A percentile compares a stretch with the other conserved stretches of the same genome.
Evolutionary conservation across 192 early-diverging fungal genomes (phyloP).

Genomic region (Backusella parvicylindrica): DNA sequence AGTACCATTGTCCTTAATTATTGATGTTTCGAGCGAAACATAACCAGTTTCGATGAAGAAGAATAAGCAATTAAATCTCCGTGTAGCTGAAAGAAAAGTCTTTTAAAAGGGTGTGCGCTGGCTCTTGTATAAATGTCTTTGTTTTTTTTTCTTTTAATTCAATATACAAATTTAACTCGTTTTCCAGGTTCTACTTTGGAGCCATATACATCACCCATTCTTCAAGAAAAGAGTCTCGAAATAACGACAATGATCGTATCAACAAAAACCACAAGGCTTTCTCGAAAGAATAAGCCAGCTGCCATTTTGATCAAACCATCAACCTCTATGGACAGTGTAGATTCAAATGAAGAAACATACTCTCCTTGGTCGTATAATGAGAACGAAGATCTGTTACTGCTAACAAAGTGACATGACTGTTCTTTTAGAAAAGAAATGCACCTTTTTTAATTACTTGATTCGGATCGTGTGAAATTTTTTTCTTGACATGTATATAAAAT

Average conservation of each 20-base stretch:
- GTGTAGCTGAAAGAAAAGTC: neutral
- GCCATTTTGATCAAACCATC: neutral
- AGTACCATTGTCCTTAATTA: neutral
- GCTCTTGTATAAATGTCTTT: no score
- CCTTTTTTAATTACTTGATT: slow-evolving; percentile 1
- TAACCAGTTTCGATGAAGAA: neutral
- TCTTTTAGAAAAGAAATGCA: neutral
- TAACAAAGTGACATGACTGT: neutral
- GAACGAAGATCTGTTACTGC: neutral
- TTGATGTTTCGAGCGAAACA: neutral
- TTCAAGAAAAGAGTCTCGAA: neutral
- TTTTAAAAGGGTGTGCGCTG: neutral
- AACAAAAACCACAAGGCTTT: neutral
- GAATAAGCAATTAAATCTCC: neutral
- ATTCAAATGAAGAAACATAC: neutral
- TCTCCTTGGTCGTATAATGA: neutral
- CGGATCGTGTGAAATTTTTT: neutral
- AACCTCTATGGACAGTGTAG: neutral
- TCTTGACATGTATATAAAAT: neutral
- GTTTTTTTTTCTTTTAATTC: no score
- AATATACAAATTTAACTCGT: neutral
- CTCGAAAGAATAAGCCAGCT: neutral
- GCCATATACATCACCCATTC: neutral
- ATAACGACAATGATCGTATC: neutral
- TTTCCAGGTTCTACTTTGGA: neutral